Base-by-base conservation (phyloP, 176 grass and related monocot genomes). In the Pontederia crassipes region DNA sequence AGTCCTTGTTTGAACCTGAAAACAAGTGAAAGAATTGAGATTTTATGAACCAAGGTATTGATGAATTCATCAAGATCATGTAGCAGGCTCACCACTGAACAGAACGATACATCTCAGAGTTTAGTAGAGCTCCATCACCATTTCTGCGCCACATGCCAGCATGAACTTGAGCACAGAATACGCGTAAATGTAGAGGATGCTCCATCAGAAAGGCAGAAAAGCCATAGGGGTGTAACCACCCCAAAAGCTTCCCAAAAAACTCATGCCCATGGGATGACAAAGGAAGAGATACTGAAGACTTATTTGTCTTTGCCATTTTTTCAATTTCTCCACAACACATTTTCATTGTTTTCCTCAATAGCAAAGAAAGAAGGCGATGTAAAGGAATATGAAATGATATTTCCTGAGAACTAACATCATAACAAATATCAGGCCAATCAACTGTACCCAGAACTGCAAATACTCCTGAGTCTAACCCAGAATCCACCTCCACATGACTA, bases 141-240 rank as follows among this genome's bases (percentile, higher is more conserved):
- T 90, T 99, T 82, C 88, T 99, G 20, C 88, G 81, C 94, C 94
- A 99, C 94, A 93, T 93, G 71, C 88, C 94, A 72, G 94, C 82
- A 59, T 82, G 82, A 62, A 99, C 88, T 88, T 99, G 94, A 59
- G 85, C 85, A 13, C 88, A 99, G 68, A 93, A 93, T 66, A 99
- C 94, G 56, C 88, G 88, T 57, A 99, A 73, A 67, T 81, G 80
- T 75, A 99, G 74, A 50, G 88, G 94, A 85, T 99, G 88, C 72
- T 99, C 94, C 94, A 99, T 89, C 74, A 93, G 74, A 93, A 84
- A 69, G 66, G 88, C 83, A 64, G 88, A 76, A 76, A 99, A 88
- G 11, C 81, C 82, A 77, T 69, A 82, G 18, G 84, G 83, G 57
- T 83, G 60, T 47, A 63, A 89, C 8, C 82, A 74, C 65, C 69